phyloP scores from a whole-genome alignment of 2,329 filamentous ascomycete genomes.

The Podosphaera fusca region DNA sequence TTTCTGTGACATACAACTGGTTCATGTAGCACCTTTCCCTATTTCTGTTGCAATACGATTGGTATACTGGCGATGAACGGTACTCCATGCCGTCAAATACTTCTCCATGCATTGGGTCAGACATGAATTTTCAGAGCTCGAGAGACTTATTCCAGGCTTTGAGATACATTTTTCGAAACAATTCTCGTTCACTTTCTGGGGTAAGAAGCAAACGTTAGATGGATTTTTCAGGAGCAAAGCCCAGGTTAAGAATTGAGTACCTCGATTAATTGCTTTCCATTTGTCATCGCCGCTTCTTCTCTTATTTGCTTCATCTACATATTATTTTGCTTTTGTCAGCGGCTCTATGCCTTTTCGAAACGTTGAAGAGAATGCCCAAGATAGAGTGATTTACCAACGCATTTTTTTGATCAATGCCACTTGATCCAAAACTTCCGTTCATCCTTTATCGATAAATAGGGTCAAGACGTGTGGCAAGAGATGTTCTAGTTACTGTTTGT shows the following conservation, averaged over 20 bases:
- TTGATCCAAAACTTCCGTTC: too few relatives aligned
- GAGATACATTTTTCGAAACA: conserved; percentile 61
- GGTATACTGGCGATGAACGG: conserved; percentile 46
- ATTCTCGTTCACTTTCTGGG: conserved; percentile 55
- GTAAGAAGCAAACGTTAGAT: not conserved
- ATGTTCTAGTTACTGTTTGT: too few relatives aligned
- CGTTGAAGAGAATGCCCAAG: too few relatives aligned
- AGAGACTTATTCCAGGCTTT: conserved; percentile 40
- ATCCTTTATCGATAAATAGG: too few relatives aligned
- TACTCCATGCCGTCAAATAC: conserved; percentile 63
- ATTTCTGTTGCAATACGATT: conserved; percentile 15
- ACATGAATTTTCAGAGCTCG: conserved; percentile 42
- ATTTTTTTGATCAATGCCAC: too few relatives aligned
- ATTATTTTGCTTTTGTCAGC: not conserved
- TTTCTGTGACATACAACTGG: too few relatives aligned
- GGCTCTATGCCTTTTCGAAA: too few relatives aligned
- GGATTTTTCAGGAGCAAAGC: conserved; percentile 11
- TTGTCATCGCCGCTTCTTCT: conserved; percentile 39
- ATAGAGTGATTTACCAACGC: too few relatives aligned
- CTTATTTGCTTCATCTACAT: conserved; percentile 27
- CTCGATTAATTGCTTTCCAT: conserved; percentile 47
- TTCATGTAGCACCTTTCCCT: conserved; percentile 4
- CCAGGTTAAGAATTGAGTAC: conserved; percentile 19
- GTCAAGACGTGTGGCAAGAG: too few relatives aligned
- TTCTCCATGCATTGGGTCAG: conserved; percentile 63